A percentile compares a stretch with the other conserved stretches of the same genome.
Conservation (phyloP, 495 filamentous ascomycete species). For the Penicillium bialowiezense region DNA sequence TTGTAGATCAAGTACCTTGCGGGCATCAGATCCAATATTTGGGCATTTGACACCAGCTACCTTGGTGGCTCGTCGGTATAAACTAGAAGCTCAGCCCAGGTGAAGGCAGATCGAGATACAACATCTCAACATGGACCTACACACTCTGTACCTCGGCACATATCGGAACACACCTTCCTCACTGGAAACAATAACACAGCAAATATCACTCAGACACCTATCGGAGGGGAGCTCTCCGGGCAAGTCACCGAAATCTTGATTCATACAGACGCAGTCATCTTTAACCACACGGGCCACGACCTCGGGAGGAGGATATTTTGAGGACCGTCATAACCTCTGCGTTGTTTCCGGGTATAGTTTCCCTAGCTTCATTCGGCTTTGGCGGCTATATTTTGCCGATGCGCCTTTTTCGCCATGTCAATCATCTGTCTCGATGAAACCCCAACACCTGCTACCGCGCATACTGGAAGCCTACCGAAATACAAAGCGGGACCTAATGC, state of each 20-base stretch:
- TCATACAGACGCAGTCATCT: conserved; percentile 4
- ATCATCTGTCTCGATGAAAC: neutral
- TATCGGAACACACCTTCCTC: neutral
- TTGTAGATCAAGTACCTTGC: conserved; percentile 24
- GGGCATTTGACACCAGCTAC: conserved; percentile 10
- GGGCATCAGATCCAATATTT: conserved; percentile 20
- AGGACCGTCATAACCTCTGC: conserved; percentile 4
- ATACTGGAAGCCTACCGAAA: neutral
- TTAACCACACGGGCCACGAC: conserved; percentile 8
- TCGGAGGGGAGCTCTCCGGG: neutral
- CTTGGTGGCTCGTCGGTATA: conserved; percentile 10
- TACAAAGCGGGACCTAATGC: conserved; percentile 1
- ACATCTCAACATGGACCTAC: neutral
- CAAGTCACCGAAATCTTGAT: neutral
- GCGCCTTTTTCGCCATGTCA: conserved; percentile 3
- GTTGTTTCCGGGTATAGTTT: conserved; percentile 1
- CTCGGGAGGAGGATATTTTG: too few species aligned
- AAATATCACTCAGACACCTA: neutral
- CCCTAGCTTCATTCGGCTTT: conserved; percentile 10
- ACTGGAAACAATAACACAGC: neutral
- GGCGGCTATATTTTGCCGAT: conserved; percentile 13
- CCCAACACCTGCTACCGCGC: neutral
- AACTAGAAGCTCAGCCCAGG: neutral
- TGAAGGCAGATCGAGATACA: neutral
- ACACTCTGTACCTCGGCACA: neutral